Base-by-base conservation (phyloP, 2,329 filamentous ascomycete species). In the Neopestalotiopsis rosae region DNA sequence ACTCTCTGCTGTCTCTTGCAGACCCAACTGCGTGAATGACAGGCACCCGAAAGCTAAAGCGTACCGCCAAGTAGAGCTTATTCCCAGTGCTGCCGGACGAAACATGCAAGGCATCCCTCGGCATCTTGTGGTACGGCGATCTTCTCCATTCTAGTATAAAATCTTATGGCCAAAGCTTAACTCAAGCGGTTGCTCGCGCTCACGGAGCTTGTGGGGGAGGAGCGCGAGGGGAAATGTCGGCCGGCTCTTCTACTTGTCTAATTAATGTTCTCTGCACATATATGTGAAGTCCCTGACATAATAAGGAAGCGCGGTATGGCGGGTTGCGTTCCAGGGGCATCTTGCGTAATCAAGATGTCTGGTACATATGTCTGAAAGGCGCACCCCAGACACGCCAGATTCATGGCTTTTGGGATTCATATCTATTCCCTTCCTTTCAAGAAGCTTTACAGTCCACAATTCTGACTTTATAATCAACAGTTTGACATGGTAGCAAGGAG, bases 41-140 rank as follows among this genome's bases (percentile, higher is more conserved):
- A 52, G 45, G 45, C 45, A 52, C 45, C 45, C 45, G 45, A 52
- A 52, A 52, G 45, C 45, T 52, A 52, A 28, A 52, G 45, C 45
- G 9, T 52, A 4, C 45, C 3, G 20, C 45, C n/a, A 52, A 52
- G 14, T 9, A 52, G 45, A 14, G 45, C 45, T 52, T 52, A 52
- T 52, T 24, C 34, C 24, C 45, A 52, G 45, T n/a, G 20, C 45
- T n/a, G 20, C 17, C 45, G 45, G 4, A 28, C 24, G 4, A 28
- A 9, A n/a, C 17, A 20, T 52, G 34, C 45, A 9, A 52, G 17
- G 45, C 45, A n/a, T 49, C 42, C 42, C 14, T 49, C 3, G 42
- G 42, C 42, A 52, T 52, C 45, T 52, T 24, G 17, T 24, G 1
- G 24, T 20, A 7, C 34, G 10, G 34, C 45, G 45, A n/a, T 20